Evolutionary conservation across 2,329 filamentous ascomycete genomes (phyloP).

Genomic region (Trichoderma lentiforme): DNA sequence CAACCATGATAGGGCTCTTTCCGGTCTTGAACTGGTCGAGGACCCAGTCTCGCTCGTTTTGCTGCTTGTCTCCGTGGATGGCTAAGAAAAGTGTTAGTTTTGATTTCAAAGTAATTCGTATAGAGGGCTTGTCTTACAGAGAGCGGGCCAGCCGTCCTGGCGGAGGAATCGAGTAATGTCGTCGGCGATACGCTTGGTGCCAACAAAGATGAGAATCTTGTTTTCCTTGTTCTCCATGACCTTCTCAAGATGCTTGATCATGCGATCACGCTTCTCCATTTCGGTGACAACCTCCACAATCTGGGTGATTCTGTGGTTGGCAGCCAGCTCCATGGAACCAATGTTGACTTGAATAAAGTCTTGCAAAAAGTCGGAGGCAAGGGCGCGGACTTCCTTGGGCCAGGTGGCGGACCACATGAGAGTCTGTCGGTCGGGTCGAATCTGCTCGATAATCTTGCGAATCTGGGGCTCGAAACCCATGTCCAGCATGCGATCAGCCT

Average conservation of each 20-base stretch:
- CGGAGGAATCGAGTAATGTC: slow-evolving; percentile 97
- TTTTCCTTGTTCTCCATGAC: slow-evolving; percentile 95
- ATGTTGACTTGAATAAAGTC: slow-evolving; percentile 99
- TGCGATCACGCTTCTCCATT: slow-evolving; percentile 94
- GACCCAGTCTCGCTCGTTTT: slow-evolving; percentile 99
- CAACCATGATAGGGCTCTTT: slow-evolving; percentile 99
- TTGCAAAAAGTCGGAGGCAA: slow-evolving; percentile 85
- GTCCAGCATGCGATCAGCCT: slow-evolving; percentile 99
- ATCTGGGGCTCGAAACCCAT: slow-evolving; percentile 99
- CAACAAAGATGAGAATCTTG: slow-evolving; percentile 94
- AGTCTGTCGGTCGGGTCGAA: slow-evolving; percentile 95
- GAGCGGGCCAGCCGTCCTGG: slow-evolving; percentile 95
- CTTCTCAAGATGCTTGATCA: slow-evolving; percentile 96
- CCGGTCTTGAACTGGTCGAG: slow-evolving; percentile 99
- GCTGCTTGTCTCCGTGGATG: slow-evolving; percentile 98
- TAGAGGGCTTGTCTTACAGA: slow-evolving; percentile 62
- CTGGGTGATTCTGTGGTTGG: slow-evolving; percentile 97
- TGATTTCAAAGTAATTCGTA: too few relatives aligned
- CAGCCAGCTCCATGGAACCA: slow-evolving; percentile 90
- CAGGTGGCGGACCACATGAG: slow-evolving; percentile 99
- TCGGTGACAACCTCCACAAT: slow-evolving; percentile 95
- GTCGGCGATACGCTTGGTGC: slow-evolving; percentile 91
- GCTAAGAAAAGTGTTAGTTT: slow-evolving; percentile 49
- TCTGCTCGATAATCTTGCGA: slow-evolving; percentile 96
- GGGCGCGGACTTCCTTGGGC: slow-evolving; percentile 95